Conservation (phyloP, 768 basidiomycete species). For the Kondoa malvinella region DNA sequence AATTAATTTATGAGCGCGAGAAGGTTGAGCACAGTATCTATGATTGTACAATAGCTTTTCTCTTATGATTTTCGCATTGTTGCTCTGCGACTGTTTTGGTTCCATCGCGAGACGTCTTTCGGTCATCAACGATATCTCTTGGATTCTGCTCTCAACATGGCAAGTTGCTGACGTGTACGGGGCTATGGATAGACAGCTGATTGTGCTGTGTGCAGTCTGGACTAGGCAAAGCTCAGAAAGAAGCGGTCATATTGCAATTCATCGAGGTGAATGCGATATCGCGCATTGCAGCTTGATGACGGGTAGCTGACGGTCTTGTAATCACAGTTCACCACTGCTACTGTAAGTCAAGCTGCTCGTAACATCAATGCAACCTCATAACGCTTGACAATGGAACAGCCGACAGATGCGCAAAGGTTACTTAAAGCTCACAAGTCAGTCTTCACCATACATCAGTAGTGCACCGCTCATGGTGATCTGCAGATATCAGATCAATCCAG, state of each 20-base stretch:
- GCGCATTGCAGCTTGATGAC: not conserved
- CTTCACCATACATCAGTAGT: not conserved
- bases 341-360: slow-evolving; percentile 16
- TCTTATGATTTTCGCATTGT: too few relatives aligned
- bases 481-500: slow-evolving; percentile 20
- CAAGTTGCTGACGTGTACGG: too few relatives aligned
- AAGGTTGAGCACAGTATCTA: too few relatives aligned
- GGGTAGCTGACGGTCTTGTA: not conserved
- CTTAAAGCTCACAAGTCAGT: not conserved
- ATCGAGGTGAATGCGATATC: slow-evolving; percentile 17
- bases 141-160: too few relatives aligned
- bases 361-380: slow-evolving; percentile 1
- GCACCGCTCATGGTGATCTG: not conserved
- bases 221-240: slow-evolving; percentile 19
- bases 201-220: too few relatives aligned
- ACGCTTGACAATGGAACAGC: slow-evolving; percentile 9
- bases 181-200: too few relatives aligned
- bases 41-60: too few relatives aligned
- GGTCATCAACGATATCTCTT: too few relatives aligned
- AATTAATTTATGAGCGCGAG: too few relatives aligned
- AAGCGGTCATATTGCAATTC: slow-evolving; percentile 22
- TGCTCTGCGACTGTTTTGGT: too few relatives aligned
- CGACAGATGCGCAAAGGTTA: not conserved
- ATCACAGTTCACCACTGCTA: not conserved
- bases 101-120: too few relatives aligned